A percentile compares a stretch with the other conserved stretches of the same genome.
These are phyloP conservation scores for Boletus smithii DNA, from an alignment of 1,284 basidiomycete genomes.

Conservation along the genomic window DNA sequence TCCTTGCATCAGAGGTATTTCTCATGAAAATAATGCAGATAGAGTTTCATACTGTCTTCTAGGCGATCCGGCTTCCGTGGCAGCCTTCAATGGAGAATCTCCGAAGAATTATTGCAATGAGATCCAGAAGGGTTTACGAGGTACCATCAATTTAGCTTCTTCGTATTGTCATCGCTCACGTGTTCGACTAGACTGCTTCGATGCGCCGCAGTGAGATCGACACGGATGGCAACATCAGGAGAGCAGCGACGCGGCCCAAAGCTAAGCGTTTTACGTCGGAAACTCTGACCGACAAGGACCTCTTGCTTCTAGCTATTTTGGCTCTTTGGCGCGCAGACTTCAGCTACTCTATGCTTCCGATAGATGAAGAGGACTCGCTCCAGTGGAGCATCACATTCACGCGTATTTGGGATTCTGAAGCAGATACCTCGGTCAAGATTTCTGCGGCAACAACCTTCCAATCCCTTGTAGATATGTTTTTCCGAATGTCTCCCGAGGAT, in stretches of 20 bases:
- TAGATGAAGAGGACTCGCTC: conserved; percentile 36
- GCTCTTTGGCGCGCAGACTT: conserved; percentile 63
- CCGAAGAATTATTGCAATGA: conserved; percentile 42
- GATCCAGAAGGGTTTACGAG: conserved; percentile 54
- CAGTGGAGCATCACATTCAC: conserved; percentile 47
- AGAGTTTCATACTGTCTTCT: conserved; percentile 9
- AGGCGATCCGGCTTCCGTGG: conserved; percentile 58
- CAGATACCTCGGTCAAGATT: conserved; percentile 63
- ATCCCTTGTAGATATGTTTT: conserved; percentile 44
- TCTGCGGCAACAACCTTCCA: conserved; percentile 50
- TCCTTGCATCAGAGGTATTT: conserved; percentile 32
- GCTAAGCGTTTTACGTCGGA: conserved; percentile 55
- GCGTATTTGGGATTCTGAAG: conserved; percentile 57
- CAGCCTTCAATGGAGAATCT: conserved; percentile 52
- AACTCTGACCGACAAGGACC: conserved; percentile 60
- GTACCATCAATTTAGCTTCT: conserved; percentile 36
- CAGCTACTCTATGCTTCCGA: conserved; percentile 43
- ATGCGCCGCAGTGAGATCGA: conserved; percentile 56
- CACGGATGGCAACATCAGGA: conserved; percentile 50
- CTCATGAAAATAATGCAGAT: not conserved
- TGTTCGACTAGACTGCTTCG: conserved; percentile 41
- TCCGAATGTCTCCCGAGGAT: conserved; percentile 41
- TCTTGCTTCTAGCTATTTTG: conserved; percentile 62
- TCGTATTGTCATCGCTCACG: conserved; percentile 9
- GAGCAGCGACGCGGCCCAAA: conserved; percentile 55